Conservation (phyloP, 768 basidiomycete species). For the Pleurotus citrinopileatus region DNA sequence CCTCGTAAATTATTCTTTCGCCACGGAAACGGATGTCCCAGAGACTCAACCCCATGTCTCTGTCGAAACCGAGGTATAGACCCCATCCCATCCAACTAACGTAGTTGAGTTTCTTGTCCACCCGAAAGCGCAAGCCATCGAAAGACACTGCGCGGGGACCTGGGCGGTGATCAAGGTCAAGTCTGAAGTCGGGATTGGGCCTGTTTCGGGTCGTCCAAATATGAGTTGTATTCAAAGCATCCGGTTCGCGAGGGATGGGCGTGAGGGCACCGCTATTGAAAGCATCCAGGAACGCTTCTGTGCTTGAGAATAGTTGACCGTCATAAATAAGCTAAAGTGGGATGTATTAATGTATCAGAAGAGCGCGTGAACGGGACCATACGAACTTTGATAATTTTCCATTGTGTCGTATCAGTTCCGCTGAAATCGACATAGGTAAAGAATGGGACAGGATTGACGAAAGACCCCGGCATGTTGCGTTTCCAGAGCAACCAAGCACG, state of each 20-base stretch:
- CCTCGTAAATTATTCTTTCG: conserved; percentile 63
- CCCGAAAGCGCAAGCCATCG: conserved; percentile 54
- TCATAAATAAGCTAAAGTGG: conserved; percentile 51
- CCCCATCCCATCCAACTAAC: conserved; percentile 72
- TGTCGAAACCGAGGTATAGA: conserved; percentile 57
- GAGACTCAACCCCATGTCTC: conserved; percentile 63
- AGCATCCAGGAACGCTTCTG: conserved; percentile 49
- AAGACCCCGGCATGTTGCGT: conserved; percentile 47
- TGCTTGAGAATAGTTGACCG: conserved; percentile 48
- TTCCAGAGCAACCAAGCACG: conserved; percentile 51
- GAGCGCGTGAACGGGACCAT: not conserved
- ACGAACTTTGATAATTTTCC: conserved; percentile 50
- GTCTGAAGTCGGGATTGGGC: conserved; percentile 19
- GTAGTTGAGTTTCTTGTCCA: conserved; percentile 48
- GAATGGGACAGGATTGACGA: conserved; percentile 52
- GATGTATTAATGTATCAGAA: not conserved
- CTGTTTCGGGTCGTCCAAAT: conserved; percentile 48
- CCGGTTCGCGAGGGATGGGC: conserved; percentile 31
- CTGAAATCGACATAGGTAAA: conserved; percentile 56
- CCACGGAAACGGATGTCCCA: conserved; percentile 58
- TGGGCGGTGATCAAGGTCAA: conserved; percentile 63
- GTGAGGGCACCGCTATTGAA: conserved; percentile 51
- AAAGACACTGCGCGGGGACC: conserved; percentile 65
- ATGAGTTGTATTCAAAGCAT: conserved; percentile 25
- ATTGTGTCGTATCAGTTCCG: conserved; percentile 48